Evolutionary conservation across 768 basidiomycete genomes (phyloP), one percentile per base, ranked within the genome.

Genomic region (Auriscalpium orientale): DNA sequence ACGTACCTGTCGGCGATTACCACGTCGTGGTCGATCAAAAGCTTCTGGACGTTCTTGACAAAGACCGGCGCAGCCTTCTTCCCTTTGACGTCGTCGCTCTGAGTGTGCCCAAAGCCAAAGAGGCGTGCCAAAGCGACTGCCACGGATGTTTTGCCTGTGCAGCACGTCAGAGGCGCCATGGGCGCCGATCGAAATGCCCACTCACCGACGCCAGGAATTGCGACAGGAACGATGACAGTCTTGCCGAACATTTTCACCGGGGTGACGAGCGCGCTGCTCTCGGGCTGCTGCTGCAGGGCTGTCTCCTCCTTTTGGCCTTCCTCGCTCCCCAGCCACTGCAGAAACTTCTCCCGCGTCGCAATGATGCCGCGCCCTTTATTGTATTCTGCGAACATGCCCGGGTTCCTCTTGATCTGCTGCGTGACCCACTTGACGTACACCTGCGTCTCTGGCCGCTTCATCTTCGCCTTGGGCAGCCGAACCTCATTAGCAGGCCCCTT

Each of bases 1-100:
- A 70, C 84, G 52, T 62, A 92, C 94, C 90, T 91, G 71, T 98
- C 97, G 28, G 95, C 94, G 58, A 91, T 90, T 21, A 98, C 95
- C 1, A 98, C 82, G 56, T 89, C 78, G 50, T 89, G 72, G 0
- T 67, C 74, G 53, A 79, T 66, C 22, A 98, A 74, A 1, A 89
- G 75, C 0, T 73, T 66, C 13, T 71, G 65, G 40, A 97, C 88
- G 56, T 90, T 94, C 66, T 76, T 83, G 53, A 91, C 65, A 67
- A 95, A 95, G 2, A 67, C 58, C 0, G 84, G 76, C 0, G 77
- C 91, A 1, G 87, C 52, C 67, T 86, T 92, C 72, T 93, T 98
- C 38, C 68, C 78, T 43, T 76, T 74, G 4, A 98, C 79, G 65
- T 98, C 91, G 67, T 99, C 97, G 64, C 88, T 91, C 67, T 98